These are phyloP conservation scores for Ichthyophthirius multifiliis DNA, from an alignment of 169 alveolate genomes.

Conservation along the genomic window DNA sequence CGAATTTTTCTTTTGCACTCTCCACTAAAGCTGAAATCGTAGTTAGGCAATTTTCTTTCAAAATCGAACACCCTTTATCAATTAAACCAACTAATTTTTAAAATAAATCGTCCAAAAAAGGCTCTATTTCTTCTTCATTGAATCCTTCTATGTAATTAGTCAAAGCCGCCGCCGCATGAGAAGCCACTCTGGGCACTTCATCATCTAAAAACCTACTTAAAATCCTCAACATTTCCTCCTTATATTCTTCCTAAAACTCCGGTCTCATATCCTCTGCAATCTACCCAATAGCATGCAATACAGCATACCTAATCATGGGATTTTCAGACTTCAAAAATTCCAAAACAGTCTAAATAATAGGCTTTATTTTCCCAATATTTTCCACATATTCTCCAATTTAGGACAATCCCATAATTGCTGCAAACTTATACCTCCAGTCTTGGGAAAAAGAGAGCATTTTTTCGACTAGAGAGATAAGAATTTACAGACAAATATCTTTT, in stretches of 20 bases:
- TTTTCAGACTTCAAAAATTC: constrained; percentile 53
- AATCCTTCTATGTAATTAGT: constrained; percentile 74
- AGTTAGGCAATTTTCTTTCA: constrained; percentile 66
- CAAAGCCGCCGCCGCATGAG: constrained; percentile 77
- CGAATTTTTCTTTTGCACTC: constrained; percentile 55
- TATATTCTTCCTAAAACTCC: constrained; percentile 63
- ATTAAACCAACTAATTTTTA: constrained; percentile 27
- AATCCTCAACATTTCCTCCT: constrained; percentile 64
- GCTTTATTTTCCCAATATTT: constrained; percentile 61
- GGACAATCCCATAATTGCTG: constrained; percentile 79
- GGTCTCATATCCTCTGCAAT: constrained; percentile 72
- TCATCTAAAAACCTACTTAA: constrained; percentile 58
- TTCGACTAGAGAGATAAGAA: constrained; percentile 43
- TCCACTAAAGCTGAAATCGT: constrained; percentile 71
- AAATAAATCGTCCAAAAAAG: constrained; percentile 12
- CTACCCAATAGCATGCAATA: constrained; percentile 78
- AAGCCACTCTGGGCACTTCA: constrained; percentile 75
- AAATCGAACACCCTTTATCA: constrained; percentile 54
- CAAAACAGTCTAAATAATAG: constrained; percentile 62
- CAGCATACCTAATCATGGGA: constrained; percentile 86
- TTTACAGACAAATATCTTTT: constrained; percentile 52
- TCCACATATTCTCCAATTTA: constrained; percentile 75
- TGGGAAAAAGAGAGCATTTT: constrained; percentile 37
- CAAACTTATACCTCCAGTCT: constrained; percentile 85
- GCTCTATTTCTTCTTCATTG: constrained; percentile 40